These are phyloP conservation scores for Balamuthia mandrillaris DNA, from an alignment of 208 protist species.

Conservation along the genomic window DNA sequence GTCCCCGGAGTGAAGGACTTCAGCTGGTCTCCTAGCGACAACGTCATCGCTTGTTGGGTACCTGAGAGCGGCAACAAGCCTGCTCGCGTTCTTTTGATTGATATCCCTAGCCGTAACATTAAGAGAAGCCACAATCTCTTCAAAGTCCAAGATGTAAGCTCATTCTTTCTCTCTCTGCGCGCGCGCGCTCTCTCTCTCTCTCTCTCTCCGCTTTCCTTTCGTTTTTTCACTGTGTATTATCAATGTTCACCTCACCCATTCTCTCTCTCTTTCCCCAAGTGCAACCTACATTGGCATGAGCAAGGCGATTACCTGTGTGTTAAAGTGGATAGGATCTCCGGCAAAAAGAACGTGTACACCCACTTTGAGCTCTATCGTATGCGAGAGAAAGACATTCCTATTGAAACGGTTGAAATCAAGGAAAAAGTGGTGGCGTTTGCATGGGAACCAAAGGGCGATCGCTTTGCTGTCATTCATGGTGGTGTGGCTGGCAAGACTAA, in stretches of 20 bases:
- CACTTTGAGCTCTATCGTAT: not conserved
- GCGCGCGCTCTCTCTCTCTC: not conserved
- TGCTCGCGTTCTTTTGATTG: not conserved
- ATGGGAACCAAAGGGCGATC: not conserved
- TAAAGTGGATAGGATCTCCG: not conserved
- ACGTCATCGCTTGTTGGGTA: conserved; percentile 16
- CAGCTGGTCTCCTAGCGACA: not conserved
- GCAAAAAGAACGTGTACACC: not conserved
- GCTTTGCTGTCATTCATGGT: conserved; percentile 9
- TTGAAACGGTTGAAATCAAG: not conserved
- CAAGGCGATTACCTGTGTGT: conserved; percentile 13
- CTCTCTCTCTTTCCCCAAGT: not conserved
- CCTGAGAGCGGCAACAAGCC: conserved; percentile 15
- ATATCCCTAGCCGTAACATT: not conserved
- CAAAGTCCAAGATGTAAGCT: not conserved
- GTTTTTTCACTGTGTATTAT: no score
- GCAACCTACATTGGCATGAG: not conserved
- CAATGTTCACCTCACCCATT: no score
- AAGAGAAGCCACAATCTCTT: not conserved
- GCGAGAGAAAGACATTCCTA: conserved; percentile 8
- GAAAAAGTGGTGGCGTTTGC: not conserved
- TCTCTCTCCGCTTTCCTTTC: not conserved
- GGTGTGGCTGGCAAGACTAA: not conserved
- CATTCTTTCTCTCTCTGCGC: not conserved
- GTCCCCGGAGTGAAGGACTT: conserved; percentile 7